Base-by-base conservation (phyloP, 345 rosid species). In the Kandelia obovata region DNA sequence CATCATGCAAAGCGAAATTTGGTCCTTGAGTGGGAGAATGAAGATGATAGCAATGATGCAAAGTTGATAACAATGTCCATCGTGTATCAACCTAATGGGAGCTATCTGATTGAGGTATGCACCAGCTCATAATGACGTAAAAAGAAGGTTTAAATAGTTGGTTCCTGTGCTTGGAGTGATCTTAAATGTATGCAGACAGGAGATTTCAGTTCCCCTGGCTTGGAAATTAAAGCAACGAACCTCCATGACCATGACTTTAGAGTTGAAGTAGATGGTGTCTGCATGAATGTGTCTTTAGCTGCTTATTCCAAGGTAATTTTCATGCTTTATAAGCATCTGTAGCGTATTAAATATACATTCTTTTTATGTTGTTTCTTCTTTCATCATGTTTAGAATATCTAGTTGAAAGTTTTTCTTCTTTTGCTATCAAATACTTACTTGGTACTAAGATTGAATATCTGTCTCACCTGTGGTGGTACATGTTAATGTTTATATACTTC, bases 11-110 rank as follows among this genome's bases (percentile, higher is more conserved):
- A 73, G 75, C 79, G 75, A 35, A 75, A 77, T 6, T 73, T 89
- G 83, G 92, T 83, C 72, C 79, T 94, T 62, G 88, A 91, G 78
- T 94, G 96, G 97, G 82, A 89, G 57, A 73, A 79, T 59, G 95
- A 88, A 65, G 71, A 69, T 79, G 85, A 82, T 62, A 71, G 74
- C 70, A 70, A 60, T 71, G 71, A 78, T 73, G 83, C 85, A 34
- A 84, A 82, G 58, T 73, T 25, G 66, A 61, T 91, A 66, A 74
- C 77, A 65, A 68, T 87, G 72, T 67, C 79, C 16, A 28, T 89
- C 65, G 79, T 78, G 63, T 84, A 83, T 77, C 84, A 78, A 74
- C 71, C 81, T 30, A 83, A 88, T 78, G 89, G 96, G 67, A 78
- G 73, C 63, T 91, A 89, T 86, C 81, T 83, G 61, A 84, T 91